A percentile compares a stretch with the other conserved stretches of the same genome.
These are phyloP conservation scores for Curvularia sp. DNA, from an alignment of 2,329 filamentous ascomycete species.

Conservation along the genomic window DNA sequence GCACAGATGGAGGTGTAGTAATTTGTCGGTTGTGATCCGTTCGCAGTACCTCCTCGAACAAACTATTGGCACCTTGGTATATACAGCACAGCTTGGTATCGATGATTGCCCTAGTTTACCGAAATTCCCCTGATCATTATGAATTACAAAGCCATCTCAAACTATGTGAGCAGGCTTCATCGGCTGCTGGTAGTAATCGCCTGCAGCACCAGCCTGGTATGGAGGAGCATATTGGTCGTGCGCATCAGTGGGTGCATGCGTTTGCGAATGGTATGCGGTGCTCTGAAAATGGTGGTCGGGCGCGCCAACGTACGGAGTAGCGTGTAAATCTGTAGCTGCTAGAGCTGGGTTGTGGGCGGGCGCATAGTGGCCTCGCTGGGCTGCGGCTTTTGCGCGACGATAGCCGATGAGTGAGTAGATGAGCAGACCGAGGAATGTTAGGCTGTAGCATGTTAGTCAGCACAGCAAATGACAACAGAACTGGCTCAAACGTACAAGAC, in stretches of 20 bases:
- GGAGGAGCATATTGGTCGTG: slow-evolving; percentile 30
- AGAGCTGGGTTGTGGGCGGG: slow-evolving; percentile 42
- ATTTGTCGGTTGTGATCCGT: not conserved
- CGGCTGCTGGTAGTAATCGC: slow-evolving; percentile 35
- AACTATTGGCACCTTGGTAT: not conserved
- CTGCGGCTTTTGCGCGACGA: slow-evolving; percentile 47
- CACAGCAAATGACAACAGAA: not conserved
- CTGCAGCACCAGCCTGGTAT: slow-evolving; percentile 29
- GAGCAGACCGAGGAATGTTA: slow-evolving; percentile 49
- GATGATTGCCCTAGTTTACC: not conserved
- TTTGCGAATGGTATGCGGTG: slow-evolving; percentile 38
- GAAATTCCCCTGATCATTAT: not conserved
- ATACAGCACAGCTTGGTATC: too few species aligned
- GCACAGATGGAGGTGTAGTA: too few species aligned
- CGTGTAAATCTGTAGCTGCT: slow-evolving; percentile 21
- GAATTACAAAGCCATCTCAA: slow-evolving; percentile 12
- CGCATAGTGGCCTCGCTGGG: slow-evolving; percentile 44
- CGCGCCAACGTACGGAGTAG: slow-evolving; percentile 27
- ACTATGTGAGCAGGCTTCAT: slow-evolving; percentile 41
- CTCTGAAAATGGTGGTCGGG: slow-evolving; percentile 30
- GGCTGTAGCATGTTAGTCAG: slow-evolving; percentile 32
- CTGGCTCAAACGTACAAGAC: slow-evolving; percentile 40
- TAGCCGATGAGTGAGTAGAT: slow-evolving; percentile 51
- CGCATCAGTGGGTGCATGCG: slow-evolving; percentile 22
- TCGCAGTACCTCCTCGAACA: not conserved